These are phyloP conservation scores for Dactylellina parvicollis DNA, from an alignment of 2,329 filamentous ascomycete species.

Conservation along the genomic window DNA sequence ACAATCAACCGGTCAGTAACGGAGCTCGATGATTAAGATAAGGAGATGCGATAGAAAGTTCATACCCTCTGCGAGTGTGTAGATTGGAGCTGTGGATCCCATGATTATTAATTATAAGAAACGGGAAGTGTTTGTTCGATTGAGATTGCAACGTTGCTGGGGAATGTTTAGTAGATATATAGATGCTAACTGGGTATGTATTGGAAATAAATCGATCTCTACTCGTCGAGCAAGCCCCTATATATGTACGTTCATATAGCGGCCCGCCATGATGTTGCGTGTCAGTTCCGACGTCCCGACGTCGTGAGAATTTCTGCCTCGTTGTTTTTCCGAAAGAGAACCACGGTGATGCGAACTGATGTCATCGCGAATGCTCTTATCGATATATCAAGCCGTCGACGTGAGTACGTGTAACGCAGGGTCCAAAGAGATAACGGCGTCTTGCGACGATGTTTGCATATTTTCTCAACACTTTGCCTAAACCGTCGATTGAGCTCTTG, in stretches of 20 bases:
- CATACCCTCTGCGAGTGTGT: constrained; percentile 42
- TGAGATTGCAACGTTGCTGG: no score
- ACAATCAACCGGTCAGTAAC: no score
- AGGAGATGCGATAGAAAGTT: not conserved
- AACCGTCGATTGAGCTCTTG: not conserved
- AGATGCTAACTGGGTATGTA: not conserved
- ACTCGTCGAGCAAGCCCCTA: not conserved
- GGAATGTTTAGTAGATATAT: constrained; percentile 1
- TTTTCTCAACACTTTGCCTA: not conserved
- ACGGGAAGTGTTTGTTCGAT: not conserved
- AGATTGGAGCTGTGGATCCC: constrained; percentile 21
- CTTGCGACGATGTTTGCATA: no score
- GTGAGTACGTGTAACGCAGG: no score
- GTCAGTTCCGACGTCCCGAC: not conserved
- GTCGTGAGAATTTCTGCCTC: not conserved
- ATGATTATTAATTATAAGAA: constrained; percentile 3
- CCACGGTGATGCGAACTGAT: constrained; percentile 9
- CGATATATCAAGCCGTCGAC: no score
- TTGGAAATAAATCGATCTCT: constrained; percentile 11
- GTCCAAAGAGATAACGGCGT: no score
- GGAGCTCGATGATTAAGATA: no score
- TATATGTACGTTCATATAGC: not conserved
- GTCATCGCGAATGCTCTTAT: constrained; percentile 6
- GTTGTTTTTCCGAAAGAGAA: not conserved
- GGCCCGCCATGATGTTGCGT: not conserved